Evolutionary conservation across 2,329 filamentous ascomycete species (phyloP), one percentile per base, ranked within the genome.

Genomic region (Fusarium lateritium): DNA sequence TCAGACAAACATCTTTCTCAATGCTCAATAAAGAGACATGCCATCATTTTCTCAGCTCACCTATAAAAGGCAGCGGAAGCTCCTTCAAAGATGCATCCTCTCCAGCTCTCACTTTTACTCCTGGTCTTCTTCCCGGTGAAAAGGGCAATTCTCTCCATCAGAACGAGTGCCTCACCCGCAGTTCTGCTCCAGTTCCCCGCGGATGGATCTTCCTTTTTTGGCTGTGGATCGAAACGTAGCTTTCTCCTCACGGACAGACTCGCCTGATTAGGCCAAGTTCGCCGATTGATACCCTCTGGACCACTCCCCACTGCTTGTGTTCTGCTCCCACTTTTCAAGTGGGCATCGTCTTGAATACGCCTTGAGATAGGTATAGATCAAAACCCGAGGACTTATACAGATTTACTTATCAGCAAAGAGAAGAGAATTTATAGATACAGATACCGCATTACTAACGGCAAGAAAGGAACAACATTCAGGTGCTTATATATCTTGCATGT

Each of bases 261-360:
- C 17, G 19, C 43, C n/a, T 17, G 19, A 54, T 42, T 21, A n/a
- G 44, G 21, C 34, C 36, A 62, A 54, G 46, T 39, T 28, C 42
- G 34, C 56, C 47, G 47, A 34, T 21, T 45, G 51, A n/a, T 54
- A 39, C 26, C 34, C 17, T 36, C 34, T 15, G 34, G 9, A 31
- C 17, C 10, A 19, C n/a, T 46, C 52, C 43, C 42, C 52, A 55
- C 43, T 50, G 13, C 31, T 26, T 22, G 17, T n/a, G 3, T 8
- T 38, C 31, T 31, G 22, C 44, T 22, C 36, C 44, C 33, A 51
- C 11, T 19, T 10, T 11, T 21, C 21, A n/a, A 28, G 42, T n/a
- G 42, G n/a, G 28, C 7, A 31, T 38, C 8, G 5, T 17, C 13
- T 33, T 14, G 9, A 9, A 10, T 24, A 9, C n/a, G 13, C 14